Percentiles rank a stretch among this genome's conserved stretches.
phyloP scores from a whole-genome alignment of 1,284 basidiomycete genomes.

The Irpex sp. region DNA sequence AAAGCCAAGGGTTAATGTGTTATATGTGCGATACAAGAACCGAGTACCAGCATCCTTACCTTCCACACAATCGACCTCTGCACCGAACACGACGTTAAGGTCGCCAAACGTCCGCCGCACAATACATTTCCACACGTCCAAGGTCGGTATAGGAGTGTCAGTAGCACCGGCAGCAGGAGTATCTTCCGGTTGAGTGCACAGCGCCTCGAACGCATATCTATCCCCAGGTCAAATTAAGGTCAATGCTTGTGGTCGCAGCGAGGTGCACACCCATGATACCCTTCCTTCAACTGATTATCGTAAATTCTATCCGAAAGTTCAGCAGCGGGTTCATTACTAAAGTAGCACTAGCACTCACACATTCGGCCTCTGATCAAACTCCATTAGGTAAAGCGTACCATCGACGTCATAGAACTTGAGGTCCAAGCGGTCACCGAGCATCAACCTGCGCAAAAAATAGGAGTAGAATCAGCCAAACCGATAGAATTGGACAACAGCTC shows the following conservation, averaged over 20 bases:
- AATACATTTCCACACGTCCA: slow-evolving; percentile 7
- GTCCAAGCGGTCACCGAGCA: neutral
- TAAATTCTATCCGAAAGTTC: neutral
- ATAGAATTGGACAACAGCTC: too few species aligned
- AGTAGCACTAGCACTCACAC: neutral
- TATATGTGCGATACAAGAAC: too few species aligned
- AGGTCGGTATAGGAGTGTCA: neutral
- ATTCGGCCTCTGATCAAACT: neutral
- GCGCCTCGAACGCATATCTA: slow-evolving; percentile 8
- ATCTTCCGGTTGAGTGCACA: neutral
- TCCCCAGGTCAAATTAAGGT: neutral
- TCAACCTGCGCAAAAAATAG: neutral
- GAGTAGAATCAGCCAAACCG: neutral
- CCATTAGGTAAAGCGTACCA: neutral
- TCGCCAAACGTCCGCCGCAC: slow-evolving; percentile 4
- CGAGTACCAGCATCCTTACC: neutral
- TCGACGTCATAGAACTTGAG: neutral
- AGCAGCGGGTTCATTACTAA: too few species aligned
- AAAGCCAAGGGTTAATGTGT: too few species aligned
- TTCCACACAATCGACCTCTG: slow-evolving; percentile 7
- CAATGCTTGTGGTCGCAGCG: neutral
- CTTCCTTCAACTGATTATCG: neutral
- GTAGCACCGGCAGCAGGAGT: neutral
- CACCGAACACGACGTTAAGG: slow-evolving; percentile 4
- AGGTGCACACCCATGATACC: slow-evolving; percentile 5